Conservation (phyloP, 2,329 filamentous ascomycete genomes). For the Pseudomassariella vexata region DNA sequence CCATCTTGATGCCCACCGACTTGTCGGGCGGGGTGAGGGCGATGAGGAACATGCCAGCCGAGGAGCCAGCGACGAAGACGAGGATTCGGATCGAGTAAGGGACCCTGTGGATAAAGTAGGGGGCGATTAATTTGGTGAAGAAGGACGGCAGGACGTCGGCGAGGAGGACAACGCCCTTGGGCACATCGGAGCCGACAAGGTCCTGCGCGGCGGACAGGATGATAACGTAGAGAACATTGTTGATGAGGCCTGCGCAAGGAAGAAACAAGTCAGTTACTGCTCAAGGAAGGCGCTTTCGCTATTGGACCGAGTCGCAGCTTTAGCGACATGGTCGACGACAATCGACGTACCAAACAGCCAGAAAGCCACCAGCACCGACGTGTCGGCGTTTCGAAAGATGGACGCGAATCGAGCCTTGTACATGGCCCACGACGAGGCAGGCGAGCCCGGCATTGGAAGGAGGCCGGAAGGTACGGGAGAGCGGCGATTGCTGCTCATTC, state of each 20-base stretch:
- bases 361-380: constrained; percentile 71
- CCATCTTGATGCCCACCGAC: constrained; percentile 69
- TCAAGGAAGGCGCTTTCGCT: too few species aligned
- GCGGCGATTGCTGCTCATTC: too few species aligned
- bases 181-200: constrained; percentile 78
- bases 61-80: constrained; percentile 68
- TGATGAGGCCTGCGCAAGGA: constrained; percentile 66
- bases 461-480: constrained; percentile 20
- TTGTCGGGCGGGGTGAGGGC: constrained; percentile 66
- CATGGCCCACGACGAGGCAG: constrained; percentile 64
- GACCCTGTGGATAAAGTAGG: constrained; percentile 87
- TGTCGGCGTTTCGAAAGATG: constrained; percentile 62
- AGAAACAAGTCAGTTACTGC: constrained; percentile 3
- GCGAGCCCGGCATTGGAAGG: constrained; percentile 52
- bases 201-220: constrained; percentile 94
- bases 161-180: constrained; percentile 88
- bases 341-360: constrained; percentile 77
- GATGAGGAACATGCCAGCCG: constrained; percentile 83
- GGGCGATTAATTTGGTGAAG: constrained; percentile 77
- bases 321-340: too few species aligned
- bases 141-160: constrained; percentile 91
- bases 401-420: constrained; percentile 61
- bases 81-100: constrained; percentile 74
- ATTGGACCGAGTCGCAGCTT: too few species aligned
- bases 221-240: constrained; percentile 97